Conservation (phyloP, 129 eudicot species). For the Escallonia herrerae region DNA sequence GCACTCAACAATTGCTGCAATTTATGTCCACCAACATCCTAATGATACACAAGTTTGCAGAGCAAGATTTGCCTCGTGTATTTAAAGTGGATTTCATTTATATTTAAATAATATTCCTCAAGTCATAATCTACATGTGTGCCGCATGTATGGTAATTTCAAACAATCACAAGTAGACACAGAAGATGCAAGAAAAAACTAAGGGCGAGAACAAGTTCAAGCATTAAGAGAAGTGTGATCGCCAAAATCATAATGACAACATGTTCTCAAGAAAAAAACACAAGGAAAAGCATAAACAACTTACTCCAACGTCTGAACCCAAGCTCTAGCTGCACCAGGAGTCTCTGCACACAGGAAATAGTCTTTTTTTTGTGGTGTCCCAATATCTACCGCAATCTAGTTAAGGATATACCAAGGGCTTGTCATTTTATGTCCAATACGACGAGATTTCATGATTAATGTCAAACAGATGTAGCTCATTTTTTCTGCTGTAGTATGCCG, state of each 20-base stretch:
- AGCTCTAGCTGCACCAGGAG: slow-evolving; percentile 98
- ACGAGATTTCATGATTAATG: background rate
- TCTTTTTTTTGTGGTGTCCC: slow-evolving; percentile 94
- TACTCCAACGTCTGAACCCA: slow-evolving; percentile 94
- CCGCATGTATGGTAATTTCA: too few relatives aligned
- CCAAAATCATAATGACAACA: background rate
- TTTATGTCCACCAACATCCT: too few relatives aligned
- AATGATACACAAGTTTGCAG: too few relatives aligned
- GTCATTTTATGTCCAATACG: background rate
- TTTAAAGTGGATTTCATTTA: too few relatives aligned
- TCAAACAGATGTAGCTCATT: background rate
- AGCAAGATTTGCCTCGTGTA: too few relatives aligned
- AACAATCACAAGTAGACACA: background rate
- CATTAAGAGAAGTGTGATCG: background rate
- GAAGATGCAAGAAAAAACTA: slow-evolving; percentile 2
- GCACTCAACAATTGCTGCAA: too few relatives aligned
- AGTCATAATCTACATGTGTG: too few relatives aligned
- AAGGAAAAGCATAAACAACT: slow-evolving; percentile 30
- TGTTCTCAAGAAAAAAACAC: background rate
- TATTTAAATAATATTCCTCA: too few relatives aligned
- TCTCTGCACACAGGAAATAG: slow-evolving; percentile 95
- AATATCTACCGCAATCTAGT: slow-evolving; percentile 58
- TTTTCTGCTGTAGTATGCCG: background rate
- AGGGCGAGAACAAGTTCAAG: background rate
- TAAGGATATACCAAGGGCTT: slow-evolving; percentile 26